These are phyloP conservation scores for Phialemonium atrogriseum DNA, from an alignment of 2,329 filamentous ascomycete species.

Conservation along the genomic window DNA sequence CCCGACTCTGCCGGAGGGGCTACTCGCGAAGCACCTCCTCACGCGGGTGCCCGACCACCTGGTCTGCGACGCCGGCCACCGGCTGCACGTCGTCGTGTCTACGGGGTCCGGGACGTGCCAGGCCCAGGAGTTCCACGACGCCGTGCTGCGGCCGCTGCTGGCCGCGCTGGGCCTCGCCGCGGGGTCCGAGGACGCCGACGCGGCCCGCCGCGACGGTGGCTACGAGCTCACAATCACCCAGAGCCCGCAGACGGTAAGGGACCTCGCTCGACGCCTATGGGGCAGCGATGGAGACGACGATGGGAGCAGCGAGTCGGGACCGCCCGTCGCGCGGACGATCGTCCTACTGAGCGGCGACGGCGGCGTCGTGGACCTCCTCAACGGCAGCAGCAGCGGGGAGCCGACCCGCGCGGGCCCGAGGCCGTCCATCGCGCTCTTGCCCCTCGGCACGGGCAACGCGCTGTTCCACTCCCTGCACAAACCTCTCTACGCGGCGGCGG, in stretches of 20 bases:
- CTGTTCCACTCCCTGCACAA: constrained; percentile 56
- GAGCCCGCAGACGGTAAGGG: constrained; percentile 52
- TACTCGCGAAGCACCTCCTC: constrained; percentile 27
- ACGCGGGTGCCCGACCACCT: constrained; percentile 18
- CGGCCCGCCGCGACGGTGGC: constrained; percentile 3
- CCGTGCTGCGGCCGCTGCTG: constrained; percentile 49
- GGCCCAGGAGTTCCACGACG: constrained; percentile 46
- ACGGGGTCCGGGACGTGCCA: constrained; percentile 54
- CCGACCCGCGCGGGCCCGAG: constrained; percentile 2
- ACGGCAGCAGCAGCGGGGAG: constrained; percentile 33
- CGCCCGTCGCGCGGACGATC: constrained; percentile 43
- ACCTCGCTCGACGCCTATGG: constrained; percentile 44
- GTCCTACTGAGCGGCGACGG: constrained; percentile 84
- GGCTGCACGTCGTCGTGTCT: constrained; percentile 59
- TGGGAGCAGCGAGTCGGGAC: constrained; percentile 7
- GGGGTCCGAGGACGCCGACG: constrained; percentile 7
- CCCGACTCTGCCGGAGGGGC: constrained; percentile 24
- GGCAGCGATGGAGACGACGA: constrained; percentile 28
- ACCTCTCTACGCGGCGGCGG: constrained; percentile 43
- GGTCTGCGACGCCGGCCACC: constrained; percentile 17
- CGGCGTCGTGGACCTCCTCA: constrained; percentile 74
- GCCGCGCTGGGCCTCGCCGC: constrained; percentile 29
- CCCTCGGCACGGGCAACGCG: constrained; percentile 58
- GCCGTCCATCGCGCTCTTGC: constrained; percentile 45
- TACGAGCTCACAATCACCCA: constrained; percentile 55